Percentiles rank a stretch among this genome's conserved stretches.
These are phyloP conservation scores for Wickerhamiella bombiphila DNA, from an alignment of 805 yeast genomes.

Conservation along the genomic window DNA sequence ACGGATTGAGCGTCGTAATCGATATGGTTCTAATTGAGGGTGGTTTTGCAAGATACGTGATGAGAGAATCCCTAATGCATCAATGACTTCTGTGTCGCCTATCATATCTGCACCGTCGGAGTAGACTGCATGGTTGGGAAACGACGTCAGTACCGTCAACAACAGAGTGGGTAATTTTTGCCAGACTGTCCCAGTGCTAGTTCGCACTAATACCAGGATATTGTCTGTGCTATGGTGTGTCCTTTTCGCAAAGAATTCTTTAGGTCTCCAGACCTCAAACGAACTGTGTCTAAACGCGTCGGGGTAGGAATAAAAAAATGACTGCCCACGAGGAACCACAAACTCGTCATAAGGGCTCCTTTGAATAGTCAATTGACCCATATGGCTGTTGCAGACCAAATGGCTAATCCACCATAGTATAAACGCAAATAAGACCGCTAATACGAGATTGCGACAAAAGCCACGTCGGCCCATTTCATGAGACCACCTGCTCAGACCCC, in stretches of 20 bases:
- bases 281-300: conserved; percentile 19
- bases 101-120: conserved; percentile 18
- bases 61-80: conserved; percentile 13
- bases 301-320: conserved; percentile 19
- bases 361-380: no score
- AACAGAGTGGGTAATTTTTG: conserved; percentile 18
- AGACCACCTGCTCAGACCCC: no score
- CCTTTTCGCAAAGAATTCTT: conserved; percentile 6
- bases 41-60: conserved; percentile 4
- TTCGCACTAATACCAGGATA: conserved; percentile 15
- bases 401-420: no score
- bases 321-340: conserved; percentile 13
- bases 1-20: conserved; percentile 14
- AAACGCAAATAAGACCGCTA: no score
- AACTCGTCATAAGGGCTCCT: background rate
- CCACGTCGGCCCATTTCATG: no score
- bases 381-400: no score
- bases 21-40: conserved; percentile 15
- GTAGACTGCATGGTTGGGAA: conserved; percentile 16
- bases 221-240: no score
- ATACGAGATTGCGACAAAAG: no score
- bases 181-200: conserved; percentile 18
- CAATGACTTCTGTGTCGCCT: conserved; percentile 17
- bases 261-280: conserved; percentile 22
- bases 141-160: conserved; percentile 16